Conservation (phyloP, 148 eudicot genomes). For the Mesembryanthemum crystallinum region DNA sequence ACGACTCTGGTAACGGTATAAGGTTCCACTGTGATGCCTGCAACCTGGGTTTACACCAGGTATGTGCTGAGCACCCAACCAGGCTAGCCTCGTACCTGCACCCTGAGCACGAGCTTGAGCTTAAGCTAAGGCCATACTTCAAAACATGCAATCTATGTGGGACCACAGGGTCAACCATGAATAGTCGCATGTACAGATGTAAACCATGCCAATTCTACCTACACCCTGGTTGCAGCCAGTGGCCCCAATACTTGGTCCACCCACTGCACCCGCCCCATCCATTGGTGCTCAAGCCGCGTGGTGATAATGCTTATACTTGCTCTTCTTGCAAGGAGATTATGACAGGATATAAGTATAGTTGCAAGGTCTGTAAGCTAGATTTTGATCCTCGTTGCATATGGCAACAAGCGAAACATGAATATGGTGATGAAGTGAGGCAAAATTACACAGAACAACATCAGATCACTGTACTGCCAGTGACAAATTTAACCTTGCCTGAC, state of each 20-base stretch:
- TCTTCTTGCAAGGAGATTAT: neutral
- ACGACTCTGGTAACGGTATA: slow-evolving; percentile 23
- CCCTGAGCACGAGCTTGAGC: slow-evolving; percentile 33
- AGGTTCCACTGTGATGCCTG: slow-evolving; percentile 22
- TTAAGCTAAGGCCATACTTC: slow-evolving; percentile 21
- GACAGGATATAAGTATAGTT: slow-evolving; percentile 14
- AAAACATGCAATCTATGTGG: slow-evolving; percentile 13
- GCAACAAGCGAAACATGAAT: neutral
- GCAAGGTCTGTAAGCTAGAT: slow-evolving; percentile 13
- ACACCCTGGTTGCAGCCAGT: slow-evolving; percentile 28
- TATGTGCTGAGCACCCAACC: slow-evolving; percentile 28
- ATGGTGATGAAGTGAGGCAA: slow-evolving; percentile 9
- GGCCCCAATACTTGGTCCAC: slow-evolving; percentile 28
- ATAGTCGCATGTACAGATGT: slow-evolving; percentile 23
- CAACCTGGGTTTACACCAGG: slow-evolving; percentile 22
- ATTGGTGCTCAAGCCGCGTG: slow-evolving; percentile 13
- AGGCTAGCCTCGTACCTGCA: slow-evolving; percentile 25
- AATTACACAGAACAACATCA: neutral
- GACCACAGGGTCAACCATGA: neutral
- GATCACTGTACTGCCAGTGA: slow-evolving; percentile 15
- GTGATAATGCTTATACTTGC: neutral
- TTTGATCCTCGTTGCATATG: slow-evolving; percentile 15
- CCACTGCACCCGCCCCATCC: slow-evolving; percentile 29
- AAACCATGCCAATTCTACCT: slow-evolving; percentile 23
- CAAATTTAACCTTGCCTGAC: slow-evolving; percentile 3